Evolutionary conservation across 345 rosid genomes (phyloP).

Genomic region (Corymbia maculata): DNA sequence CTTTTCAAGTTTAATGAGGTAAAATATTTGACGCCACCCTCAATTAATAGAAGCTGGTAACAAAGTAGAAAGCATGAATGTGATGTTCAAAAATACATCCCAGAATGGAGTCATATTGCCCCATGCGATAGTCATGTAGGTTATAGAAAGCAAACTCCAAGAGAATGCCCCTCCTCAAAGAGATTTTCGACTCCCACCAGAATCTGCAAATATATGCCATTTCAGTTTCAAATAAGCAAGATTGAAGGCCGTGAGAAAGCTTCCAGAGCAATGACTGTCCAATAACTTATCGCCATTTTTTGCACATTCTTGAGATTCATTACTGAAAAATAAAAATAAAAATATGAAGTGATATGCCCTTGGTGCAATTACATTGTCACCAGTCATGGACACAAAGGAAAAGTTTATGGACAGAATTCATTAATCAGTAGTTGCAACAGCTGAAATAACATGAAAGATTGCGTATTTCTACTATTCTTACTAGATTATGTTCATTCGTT

Average conservation of each 20-base stretch:
- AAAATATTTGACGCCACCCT: background rate
- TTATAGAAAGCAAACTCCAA: background rate
- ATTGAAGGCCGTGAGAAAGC: no score
- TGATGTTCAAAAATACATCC: background rate
- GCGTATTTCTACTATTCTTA: background rate
- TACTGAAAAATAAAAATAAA: no score
- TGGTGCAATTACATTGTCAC: no score
- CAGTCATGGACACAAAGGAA: no score
- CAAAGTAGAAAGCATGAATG: background rate
- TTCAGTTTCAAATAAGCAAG: no score
- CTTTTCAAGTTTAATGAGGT: slow-evolving; percentile 94
- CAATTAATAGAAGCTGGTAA: background rate
- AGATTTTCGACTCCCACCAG: background rate
- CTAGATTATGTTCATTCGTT: background rate
- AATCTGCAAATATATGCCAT: background rate
- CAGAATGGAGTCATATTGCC: background rate
- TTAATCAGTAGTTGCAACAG: no score
- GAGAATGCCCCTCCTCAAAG: background rate
- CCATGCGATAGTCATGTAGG: background rate
- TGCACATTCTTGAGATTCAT: no score
- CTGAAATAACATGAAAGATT: no score
- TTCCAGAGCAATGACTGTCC: no score
- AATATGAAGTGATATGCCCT: no score
- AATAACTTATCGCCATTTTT: no score
- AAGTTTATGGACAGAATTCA: no score